A percentile compares a stretch with the other conserved stretches of the same genome.
These are phyloP conservation scores for Thalia dealbata DNA, from an alignment of 176 grass and related monocot genomes.

Conservation along the genomic window DNA sequence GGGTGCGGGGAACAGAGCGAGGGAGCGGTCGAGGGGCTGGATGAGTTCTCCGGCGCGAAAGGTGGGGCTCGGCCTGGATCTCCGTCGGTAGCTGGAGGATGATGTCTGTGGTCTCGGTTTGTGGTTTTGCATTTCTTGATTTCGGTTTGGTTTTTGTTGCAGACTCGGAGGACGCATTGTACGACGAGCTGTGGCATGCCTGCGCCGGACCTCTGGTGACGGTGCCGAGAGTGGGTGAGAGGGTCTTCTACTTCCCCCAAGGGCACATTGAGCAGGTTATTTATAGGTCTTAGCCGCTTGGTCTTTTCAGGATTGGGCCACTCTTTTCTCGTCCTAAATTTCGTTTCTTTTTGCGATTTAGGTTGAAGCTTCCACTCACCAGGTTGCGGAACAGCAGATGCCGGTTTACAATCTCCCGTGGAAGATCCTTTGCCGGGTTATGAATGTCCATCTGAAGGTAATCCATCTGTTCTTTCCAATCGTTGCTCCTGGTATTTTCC, in stretches of 20 bases:
- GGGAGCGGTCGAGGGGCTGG: background rate
- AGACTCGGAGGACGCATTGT: slow-evolving; percentile 42
- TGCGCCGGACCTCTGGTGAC: slow-evolving; percentile 90
- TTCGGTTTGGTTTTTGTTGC: background rate
- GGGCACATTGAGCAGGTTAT: slow-evolving; percentile 91
- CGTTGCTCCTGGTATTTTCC: too few relatives aligned
- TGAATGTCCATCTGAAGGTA: slow-evolving; percentile 83
- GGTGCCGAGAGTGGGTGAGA: slow-evolving; percentile 53
- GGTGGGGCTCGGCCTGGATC: slow-evolving; percentile 1
- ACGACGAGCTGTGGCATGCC: slow-evolving; percentile 69
- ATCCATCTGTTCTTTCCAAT: background rate
- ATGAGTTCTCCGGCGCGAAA: background rate
- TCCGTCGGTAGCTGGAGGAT: background rate
- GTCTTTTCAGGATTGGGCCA: too few relatives aligned
- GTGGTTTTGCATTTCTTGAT: background rate
- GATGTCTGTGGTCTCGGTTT: background rate
- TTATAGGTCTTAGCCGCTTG: background rate
- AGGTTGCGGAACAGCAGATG: slow-evolving; percentile 60
- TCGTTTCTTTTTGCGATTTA: slow-evolving; percentile 9
- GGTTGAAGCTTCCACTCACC: slow-evolving; percentile 90
- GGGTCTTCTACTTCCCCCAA: slow-evolving; percentile 91
- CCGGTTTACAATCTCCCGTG: slow-evolving; percentile 68
- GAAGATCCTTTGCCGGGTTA: slow-evolving; percentile 73
- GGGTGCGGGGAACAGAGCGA: slow-evolving; percentile 15
- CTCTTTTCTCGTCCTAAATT: too few relatives aligned